Conservation (phyloP, 2,329 filamentous ascomycete genomes). For the Nemania diffusa region DNA sequence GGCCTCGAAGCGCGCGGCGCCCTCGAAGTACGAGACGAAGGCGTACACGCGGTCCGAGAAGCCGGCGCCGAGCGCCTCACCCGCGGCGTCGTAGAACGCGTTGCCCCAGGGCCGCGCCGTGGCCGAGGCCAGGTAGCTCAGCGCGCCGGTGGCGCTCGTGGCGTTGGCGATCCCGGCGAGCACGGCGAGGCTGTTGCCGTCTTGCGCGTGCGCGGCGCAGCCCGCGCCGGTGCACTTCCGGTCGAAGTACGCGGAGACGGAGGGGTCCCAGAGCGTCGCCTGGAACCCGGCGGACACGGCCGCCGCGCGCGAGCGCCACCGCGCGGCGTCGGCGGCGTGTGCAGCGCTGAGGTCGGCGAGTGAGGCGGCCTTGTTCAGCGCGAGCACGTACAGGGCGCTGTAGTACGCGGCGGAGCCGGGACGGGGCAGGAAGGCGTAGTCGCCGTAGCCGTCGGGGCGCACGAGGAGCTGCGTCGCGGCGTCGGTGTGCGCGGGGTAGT, state of each 20-base stretch:
- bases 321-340: constrained; percentile 47
- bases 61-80: constrained; percentile 47
- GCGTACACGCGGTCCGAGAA: constrained; percentile 61
- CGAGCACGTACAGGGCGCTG: constrained; percentile 61
- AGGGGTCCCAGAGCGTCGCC: constrained; percentile 54
- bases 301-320: constrained; percentile 55
- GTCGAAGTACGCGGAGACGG: constrained; percentile 58
- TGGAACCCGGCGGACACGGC: constrained; percentile 52
- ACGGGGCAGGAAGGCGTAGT: constrained; percentile 62
- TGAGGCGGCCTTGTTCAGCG: constrained; percentile 56
- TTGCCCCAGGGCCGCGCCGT: constrained; percentile 58
- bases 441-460: constrained; percentile 58
- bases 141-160: constrained; percentile 48
- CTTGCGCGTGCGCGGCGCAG: constrained; percentile 58
- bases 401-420: constrained; percentile 62
- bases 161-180: constrained; percentile 52
- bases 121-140: constrained; percentile 54
- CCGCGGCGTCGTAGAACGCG: constrained; percentile 61
- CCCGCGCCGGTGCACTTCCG: constrained; percentile 48
- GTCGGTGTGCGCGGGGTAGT: constrained; percentile 58
- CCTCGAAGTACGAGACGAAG: constrained; percentile 64
- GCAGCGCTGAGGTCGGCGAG: constrained; percentile 50
- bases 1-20: constrained; percentile 58
- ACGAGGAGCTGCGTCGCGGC: constrained; percentile 53
- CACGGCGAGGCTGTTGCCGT: constrained; percentile 62